phyloP scores from a whole-genome alignment of 805 yeast genomes.

The Suhomyces prunicola region DNA sequence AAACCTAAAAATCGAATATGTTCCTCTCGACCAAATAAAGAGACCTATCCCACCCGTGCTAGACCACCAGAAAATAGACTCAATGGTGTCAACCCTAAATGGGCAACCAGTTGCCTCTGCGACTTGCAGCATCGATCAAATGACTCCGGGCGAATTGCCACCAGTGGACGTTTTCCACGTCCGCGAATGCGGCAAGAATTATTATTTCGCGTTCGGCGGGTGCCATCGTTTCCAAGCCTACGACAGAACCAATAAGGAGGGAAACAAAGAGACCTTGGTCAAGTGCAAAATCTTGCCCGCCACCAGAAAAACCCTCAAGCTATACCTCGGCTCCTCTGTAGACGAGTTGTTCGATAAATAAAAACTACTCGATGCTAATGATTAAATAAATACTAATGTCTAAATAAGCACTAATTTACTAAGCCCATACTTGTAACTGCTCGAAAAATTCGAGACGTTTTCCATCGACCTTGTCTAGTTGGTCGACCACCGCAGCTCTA shows the following conservation, averaged over 20 bases:
- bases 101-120: conserved; percentile 63
- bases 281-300: conserved; percentile 73
- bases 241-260: conserved; percentile 44
- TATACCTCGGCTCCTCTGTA: conserved; percentile 71
- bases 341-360: conserved; percentile 42
- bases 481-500: conserved; percentile 45
- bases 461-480: conserved; percentile 32
- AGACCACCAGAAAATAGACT: conserved; percentile 67
- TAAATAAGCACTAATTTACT: not conserved
- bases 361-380: not conserved
- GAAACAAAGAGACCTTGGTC: conserved; percentile 42
- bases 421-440: conserved; percentile 70
- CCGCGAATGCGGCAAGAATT: conserved; percentile 55
- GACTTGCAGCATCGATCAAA: conserved; percentile 53
- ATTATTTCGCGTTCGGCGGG: conserved; percentile 85
- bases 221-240: conserved; percentile 90
- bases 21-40: conserved; percentile 65
- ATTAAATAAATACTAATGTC: not conserved
- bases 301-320: conserved; percentile 60
- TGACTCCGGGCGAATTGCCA: conserved; percentile 65
- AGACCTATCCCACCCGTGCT: conserved; percentile 86
- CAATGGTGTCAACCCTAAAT: conserved; percentile 70
- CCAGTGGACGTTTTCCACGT: conserved; percentile 77
- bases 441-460: conserved; percentile 68
- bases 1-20: conserved; percentile 48